These are phyloP conservation scores for Xylaria nigripes DNA, from an alignment of 495 filamentous ascomycete genomes.

Conservation along the genomic window DNA sequence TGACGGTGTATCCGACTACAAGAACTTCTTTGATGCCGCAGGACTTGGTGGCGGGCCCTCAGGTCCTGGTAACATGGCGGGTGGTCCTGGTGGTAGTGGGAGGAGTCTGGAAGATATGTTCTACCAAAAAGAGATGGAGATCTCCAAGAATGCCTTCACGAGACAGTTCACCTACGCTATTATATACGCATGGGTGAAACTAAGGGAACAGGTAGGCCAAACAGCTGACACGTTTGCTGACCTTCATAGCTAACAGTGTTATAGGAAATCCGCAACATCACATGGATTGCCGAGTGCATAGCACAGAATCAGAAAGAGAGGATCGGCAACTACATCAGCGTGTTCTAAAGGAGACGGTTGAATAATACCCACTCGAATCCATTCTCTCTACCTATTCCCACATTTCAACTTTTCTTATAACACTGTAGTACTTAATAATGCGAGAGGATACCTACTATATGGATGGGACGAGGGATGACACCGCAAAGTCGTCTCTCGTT, in stretches of 20 bases:
- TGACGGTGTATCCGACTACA: conserved; percentile 86
- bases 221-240: neutral
- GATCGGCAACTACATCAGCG: conserved; percentile 97
- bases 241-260: neutral
- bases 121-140: conserved; percentile 99
- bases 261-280: conserved; percentile 98
- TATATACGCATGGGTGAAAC: conserved; percentile 96
- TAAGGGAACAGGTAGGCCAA: conserved; percentile 82
- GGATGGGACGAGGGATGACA: conserved; percentile 7
- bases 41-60: conserved; percentile 68
- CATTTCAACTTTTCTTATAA: conserved; percentile 4
- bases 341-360: conserved; percentile 49
- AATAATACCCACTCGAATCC: neutral
- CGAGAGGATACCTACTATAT: conserved; percentile 13
- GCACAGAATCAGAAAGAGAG: conserved; percentile 99
- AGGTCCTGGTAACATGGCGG: conserved; percentile 74
- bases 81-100: conserved; percentile 64
- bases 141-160: conserved; percentile 89
- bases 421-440: conserved; percentile 16
- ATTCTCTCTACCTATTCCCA: neutral
- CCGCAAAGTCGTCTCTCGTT: neutral
- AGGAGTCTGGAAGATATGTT: conserved; percentile 96
- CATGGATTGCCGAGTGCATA: conserved; percentile 99
- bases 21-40: conserved; percentile 86
- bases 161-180: conserved; percentile 92